Evolutionary conservation across 306 rosid species (phyloP), one percentile per base, ranked within the genome.

Genomic region (Acacia acuminata): DNA sequence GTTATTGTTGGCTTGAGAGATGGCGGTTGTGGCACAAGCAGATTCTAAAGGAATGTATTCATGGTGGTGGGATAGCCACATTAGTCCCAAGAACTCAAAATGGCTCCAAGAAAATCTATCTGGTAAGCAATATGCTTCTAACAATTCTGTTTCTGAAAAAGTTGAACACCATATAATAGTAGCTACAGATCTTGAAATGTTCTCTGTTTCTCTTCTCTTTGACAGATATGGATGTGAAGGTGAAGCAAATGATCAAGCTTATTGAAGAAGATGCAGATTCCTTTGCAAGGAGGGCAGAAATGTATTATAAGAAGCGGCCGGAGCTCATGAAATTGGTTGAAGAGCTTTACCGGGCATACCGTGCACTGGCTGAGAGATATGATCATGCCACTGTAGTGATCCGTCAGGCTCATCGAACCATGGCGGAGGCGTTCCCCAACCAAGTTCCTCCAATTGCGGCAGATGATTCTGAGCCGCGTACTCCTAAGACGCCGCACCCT

Each of bases 11-110:
- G 83, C 77, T 30, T 78, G 83, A 86, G 84, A 24, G 78, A 93
- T 93, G 97, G 91, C 93, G 14, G 75, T 84, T 16, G 50, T 77
- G 79, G 75, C 86, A 30, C 88, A 90, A 19, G 83, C 89, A 42
- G 89, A 87, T 82, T 83, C 98, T 10, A 91, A 85, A 83, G 88
- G 96, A 77, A 94, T 75, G 94, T 96, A 96, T 86, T 96, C 99
- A 51, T 94, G 99, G 99, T 96, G 99, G 99, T 96, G 98, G 99
- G 97, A 94, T 75, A 96, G 99, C 88, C 99, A 96, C 84, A 91
- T 92, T 75, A 90, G 97, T 79, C 98, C 99, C 0, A 96, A 96
- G 91, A 96, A 91, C 79, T 96, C 99, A 22, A 96, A 89, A 91
- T 96, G 99, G 99, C 99, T 96, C 34, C 94, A 91, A 79, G 97